Evolutionary conservation across 805 yeast species (phyloP), one percentile per base, ranked within the genome.

Genomic region (Jamesozyma spencerorum): DNA sequence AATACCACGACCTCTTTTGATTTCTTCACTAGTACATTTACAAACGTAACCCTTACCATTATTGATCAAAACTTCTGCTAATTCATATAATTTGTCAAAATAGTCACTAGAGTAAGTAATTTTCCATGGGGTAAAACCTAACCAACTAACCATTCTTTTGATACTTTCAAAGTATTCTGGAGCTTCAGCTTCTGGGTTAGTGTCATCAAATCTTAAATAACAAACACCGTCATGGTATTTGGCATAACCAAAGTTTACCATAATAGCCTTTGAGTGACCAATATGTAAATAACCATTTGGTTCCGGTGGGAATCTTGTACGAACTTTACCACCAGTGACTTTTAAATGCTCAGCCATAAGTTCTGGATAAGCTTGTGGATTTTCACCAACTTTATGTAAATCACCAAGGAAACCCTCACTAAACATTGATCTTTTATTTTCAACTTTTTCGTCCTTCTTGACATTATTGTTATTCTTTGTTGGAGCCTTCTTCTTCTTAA

Each of bases 281-380:
- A 92, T 92, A 68, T 92, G 99, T 66, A 92, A 75, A 66, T 88
- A 92, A 69, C 99, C 99, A 68, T 95, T 85, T 45, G 99, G 99
- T 71, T 92, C 99, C 49, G 99, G 99, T 44, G 66, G 99, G 67
- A 92, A 92, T 60, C 99, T 78, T 3, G 98, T 92, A 53, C 75
- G 79, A 22, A 90, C 97, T 56, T 74, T 72, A 36, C 96, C 95
- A 30, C 75, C 72, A 27, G 95, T 85, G 48, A 76, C 77, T 42
- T 72, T 75, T 53, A 86, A 69, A 62, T 92, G 98, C 49, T 77
- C 81, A 48, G 71, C 70, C 82, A 85, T 80, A 44, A 85, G 70
- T 57, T 86, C 94, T 28, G 94, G 92, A 62, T 71, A 81, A 49
- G 75, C 81, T 68, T 92, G 99, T 29, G 90, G 88, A 61, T 90